Evolutionary conservation across 202 grass and related monocot species (phyloP).

Genomic region (Elaeis oleifera): DNA sequence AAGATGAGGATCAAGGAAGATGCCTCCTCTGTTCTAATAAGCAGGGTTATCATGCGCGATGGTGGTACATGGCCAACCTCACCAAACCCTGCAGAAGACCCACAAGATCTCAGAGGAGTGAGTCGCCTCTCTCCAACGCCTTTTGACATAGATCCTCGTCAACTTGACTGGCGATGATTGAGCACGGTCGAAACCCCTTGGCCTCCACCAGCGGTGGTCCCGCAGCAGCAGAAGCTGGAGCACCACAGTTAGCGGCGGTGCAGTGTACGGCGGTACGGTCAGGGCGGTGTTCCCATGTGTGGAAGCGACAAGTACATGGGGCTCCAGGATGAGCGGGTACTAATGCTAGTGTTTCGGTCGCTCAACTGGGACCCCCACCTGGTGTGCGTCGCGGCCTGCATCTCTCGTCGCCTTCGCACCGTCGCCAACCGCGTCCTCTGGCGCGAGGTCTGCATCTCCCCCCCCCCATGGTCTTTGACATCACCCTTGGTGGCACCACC

Average conservation of each 20-base stretch:
- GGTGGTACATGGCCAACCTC: no score
- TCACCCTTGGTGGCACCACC: slow-evolving; percentile 11
- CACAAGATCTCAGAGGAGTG: no score
- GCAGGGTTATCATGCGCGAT: no score
- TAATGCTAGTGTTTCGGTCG: slow-evolving; percentile 46
- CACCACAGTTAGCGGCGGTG: not conserved
- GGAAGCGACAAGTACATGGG: slow-evolving; percentile 34
- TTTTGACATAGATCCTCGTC: no score
- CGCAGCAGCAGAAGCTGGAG: not conserved
- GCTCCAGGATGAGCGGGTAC: slow-evolving; percentile 62
- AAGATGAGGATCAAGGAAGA: no score
- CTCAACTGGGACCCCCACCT: slow-evolving; percentile 69
- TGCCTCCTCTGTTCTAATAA: no score
- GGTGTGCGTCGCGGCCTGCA: slow-evolving; percentile 48
- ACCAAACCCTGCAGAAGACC: no score
- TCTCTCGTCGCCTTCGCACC: slow-evolving; percentile 53
- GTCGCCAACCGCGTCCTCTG: slow-evolving; percentile 66
- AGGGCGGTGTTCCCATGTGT: not conserved
- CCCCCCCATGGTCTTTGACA: slow-evolving; percentile 51
- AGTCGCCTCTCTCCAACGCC: no score
- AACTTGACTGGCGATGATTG: no score
- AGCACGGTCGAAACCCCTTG: no score
- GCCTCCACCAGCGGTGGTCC: not conserved
- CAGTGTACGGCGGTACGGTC: not conserved
- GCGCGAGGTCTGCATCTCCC: slow-evolving; percentile 61